A percentile compares a stretch with the other conserved stretches of the same genome.
Conservation (phyloP, 108 stramenopile genomes). For the Skeletonema marinoi region DNA sequence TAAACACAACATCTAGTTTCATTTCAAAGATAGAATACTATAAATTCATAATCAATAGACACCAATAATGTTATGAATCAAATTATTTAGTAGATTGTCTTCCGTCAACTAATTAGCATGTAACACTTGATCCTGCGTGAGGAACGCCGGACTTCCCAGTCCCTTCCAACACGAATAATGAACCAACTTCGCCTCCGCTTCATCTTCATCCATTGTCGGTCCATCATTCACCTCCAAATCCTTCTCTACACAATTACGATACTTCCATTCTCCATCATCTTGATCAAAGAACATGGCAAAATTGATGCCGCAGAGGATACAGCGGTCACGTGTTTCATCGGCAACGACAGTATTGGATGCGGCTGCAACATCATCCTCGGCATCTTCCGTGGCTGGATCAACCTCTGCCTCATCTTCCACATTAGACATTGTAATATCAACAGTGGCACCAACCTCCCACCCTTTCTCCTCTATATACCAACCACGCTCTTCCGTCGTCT, state of each 20-base stretch:
- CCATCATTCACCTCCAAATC: constrained; percentile 70
- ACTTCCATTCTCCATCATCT: constrained; percentile 88
- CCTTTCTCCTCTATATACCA: constrained; percentile 63
- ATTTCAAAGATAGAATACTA: not conserved
- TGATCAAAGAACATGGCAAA: constrained; percentile 91
- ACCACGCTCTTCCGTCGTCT: constrained; percentile 78
- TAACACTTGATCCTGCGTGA: constrained; percentile 76
- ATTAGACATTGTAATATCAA: not conserved
- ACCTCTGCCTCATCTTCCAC: constrained; percentile 12
- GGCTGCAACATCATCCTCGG: constrained; percentile 25
- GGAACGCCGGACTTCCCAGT: constrained; percentile 66
- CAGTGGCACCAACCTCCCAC: constrained; percentile 42
- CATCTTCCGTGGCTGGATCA: constrained; percentile 1
- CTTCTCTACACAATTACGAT: constrained; percentile 80
- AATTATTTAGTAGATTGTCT: not conserved
- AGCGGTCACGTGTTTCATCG: constrained; percentile 78
- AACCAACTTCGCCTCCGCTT: constrained; percentile 63
- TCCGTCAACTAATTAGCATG: constrained; percentile 19
- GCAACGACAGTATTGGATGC: constrained; percentile 57
- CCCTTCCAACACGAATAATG: constrained; percentile 84
- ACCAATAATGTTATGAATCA: not conserved
- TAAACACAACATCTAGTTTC: constrained; percentile 1
- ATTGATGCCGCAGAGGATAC: constrained; percentile 84
- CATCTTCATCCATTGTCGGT: constrained; percentile 48
- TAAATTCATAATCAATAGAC: not conserved